These are phyloP conservation scores for Penicillium rolfsii DNA, from an alignment of 2,329 filamentous ascomycete genomes.

Conservation along the genomic window DNA sequence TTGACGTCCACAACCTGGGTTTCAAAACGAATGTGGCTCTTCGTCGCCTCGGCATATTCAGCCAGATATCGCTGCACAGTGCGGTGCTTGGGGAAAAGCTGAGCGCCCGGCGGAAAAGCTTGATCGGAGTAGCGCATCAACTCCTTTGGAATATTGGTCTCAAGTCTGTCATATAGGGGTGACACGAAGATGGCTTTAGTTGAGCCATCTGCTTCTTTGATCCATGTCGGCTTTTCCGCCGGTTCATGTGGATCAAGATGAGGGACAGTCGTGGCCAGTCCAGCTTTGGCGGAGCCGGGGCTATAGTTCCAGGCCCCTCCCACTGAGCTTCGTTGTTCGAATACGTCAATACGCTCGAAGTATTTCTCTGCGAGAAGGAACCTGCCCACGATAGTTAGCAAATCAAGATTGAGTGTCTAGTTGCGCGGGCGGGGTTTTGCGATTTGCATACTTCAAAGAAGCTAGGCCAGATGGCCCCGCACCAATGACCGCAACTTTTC, in stretches of 20 bases:
- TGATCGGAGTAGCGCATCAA: slow-evolving; percentile 81
- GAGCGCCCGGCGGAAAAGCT: slow-evolving; percentile 64
- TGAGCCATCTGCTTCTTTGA: slow-evolving; percentile 24
- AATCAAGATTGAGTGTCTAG: slow-evolving; percentile 2
- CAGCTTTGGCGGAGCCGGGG: slow-evolving; percentile 50
- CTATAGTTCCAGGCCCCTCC: slow-evolving; percentile 90
- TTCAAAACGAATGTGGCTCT: slow-evolving; percentile 68
- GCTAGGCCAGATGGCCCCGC: slow-evolving; percentile 79
- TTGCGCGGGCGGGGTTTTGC: background rate
- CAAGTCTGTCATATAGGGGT: slow-evolving; percentile 78
- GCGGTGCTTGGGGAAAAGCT: slow-evolving; percentile 74
- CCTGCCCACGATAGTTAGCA: slow-evolving; percentile 41
- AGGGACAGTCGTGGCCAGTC: slow-evolving; percentile 58
- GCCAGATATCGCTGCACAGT: slow-evolving; percentile 75
- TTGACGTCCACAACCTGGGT: slow-evolving; percentile 69
- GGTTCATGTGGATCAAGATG: slow-evolving; percentile 66
- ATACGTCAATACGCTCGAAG: slow-evolving; percentile 73
- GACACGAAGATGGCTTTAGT: slow-evolving; percentile 69
- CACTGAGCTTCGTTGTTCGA: slow-evolving; percentile 75
- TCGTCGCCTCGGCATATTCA: slow-evolving; percentile 69
- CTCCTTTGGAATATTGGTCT: slow-evolving; percentile 82
- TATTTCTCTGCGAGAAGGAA: slow-evolving; percentile 72
- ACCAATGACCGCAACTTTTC: slow-evolving; percentile 73
- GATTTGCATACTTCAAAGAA: slow-evolving; percentile 64
- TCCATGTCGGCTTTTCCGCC: slow-evolving; percentile 65